Evolutionary conservation across 2,329 filamentous ascomycete genomes (phyloP).

Genomic region (Fusarium zealandicum): DNA sequence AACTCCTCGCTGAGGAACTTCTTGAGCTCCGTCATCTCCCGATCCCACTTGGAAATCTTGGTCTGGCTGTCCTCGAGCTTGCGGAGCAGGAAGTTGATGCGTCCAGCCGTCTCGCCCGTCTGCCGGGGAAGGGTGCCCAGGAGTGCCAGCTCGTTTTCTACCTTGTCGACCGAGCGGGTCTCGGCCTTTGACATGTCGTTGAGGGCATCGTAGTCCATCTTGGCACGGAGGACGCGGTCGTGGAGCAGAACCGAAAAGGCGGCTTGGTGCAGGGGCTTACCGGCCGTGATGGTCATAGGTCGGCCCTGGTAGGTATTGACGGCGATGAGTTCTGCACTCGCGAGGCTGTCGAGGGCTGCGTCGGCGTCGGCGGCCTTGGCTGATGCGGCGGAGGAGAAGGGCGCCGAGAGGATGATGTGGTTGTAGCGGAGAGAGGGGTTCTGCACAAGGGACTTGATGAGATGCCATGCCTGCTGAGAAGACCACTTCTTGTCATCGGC

Average conservation of each 20-base stretch:
- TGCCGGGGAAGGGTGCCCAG: constrained; percentile 75
- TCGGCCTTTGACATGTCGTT: constrained; percentile 75
- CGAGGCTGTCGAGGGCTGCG: constrained; percentile 77
- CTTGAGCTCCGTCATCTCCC: constrained; percentile 74
- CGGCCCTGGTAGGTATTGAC: constrained; percentile 77
- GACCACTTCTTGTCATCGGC: constrained; percentile 71
- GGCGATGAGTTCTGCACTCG: constrained; percentile 85
- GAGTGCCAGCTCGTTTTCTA: constrained; percentile 76
- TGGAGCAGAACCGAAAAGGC: constrained; percentile 77
- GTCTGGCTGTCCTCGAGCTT: constrained; percentile 78
- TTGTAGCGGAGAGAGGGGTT: constrained; percentile 79
- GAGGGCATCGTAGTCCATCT: constrained; percentile 75
- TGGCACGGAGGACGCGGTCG: constrained; percentile 76
- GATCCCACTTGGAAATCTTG: constrained; percentile 78
- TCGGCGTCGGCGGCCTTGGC: constrained; percentile 67
- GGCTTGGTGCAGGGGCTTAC: constrained; percentile 84
- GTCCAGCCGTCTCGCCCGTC: constrained; percentile 69
- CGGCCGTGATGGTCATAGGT: constrained; percentile 78
- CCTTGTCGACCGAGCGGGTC: constrained; percentile 76
- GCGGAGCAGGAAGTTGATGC: constrained; percentile 74
- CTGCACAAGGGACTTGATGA: constrained; percentile 81
- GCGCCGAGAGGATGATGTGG: constrained; percentile 78
- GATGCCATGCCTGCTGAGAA: constrained; percentile 85
- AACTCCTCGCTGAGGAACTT: constrained; percentile 59
- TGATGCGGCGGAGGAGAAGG: constrained; percentile 63